phyloP scores from a whole-genome alignment of 106 monocot genomes.

The Phalaenopsis equestris region DNA sequence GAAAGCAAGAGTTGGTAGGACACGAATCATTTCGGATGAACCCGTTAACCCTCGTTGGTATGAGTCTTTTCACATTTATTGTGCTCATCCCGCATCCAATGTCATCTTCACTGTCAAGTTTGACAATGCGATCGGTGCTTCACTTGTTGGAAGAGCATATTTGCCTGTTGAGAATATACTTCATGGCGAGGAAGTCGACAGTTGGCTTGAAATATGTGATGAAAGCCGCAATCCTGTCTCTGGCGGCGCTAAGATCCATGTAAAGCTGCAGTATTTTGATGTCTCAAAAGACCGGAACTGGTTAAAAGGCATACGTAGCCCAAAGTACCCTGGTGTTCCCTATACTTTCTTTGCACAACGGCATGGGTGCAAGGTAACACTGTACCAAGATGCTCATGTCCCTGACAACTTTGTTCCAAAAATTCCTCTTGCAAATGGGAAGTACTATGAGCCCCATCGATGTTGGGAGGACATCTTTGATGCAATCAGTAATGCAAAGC shows the following conservation, averaged over 20 bases:
- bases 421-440: conserved; percentile 20
- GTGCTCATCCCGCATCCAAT: conserved; percentile 14
- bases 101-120: conserved; percentile 28
- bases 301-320: conserved; percentile 9
- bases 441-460: conserved; percentile 15
- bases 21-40: conserved; percentile 30
- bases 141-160: conserved; percentile 23
- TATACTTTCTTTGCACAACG: conserved; percentile 22
- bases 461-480: conserved; percentile 28
- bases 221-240: conserved; percentile 13
- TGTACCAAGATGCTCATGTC: conserved; percentile 21
- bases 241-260: conserved; percentile 19
- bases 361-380: conserved; percentile 17
- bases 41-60: conserved; percentile 22
- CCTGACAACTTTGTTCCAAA: conserved; percentile 24
- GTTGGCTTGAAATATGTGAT: conserved; percentile 26
- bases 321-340: conserved; percentile 23
- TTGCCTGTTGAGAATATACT: conserved; percentile 16
- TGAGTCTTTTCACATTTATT: conserved; percentile 28
- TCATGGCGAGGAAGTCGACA: conserved; percentile 18
- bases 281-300: conserved; percentile 20
- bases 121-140: conserved; percentile 18
- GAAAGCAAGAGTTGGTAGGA: conserved; percentile 49
- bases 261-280: conserved; percentile 24
- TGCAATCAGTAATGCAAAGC: conserved; percentile 21